A percentile compares a stretch with the other conserved stretches of the same genome.
These are phyloP conservation scores for Botrytis medusae DNA, from an alignment of 2,329 filamentous ascomycete species.

Conservation along the genomic window DNA sequence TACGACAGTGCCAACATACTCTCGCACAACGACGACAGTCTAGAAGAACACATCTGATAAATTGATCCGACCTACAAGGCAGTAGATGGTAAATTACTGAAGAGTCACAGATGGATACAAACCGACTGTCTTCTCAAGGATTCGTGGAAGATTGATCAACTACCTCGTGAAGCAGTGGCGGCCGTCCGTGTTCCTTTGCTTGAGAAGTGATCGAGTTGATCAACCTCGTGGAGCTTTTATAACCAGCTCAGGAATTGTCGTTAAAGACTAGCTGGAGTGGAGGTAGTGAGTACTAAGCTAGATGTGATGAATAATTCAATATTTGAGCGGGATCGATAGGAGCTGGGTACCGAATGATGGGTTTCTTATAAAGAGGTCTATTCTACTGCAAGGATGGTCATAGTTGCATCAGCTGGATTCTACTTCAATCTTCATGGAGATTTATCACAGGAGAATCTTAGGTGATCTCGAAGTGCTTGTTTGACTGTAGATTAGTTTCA, in stretches of 20 bases:
- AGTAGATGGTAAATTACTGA: background rate
- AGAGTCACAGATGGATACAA: background rate
- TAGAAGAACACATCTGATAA: background rate
- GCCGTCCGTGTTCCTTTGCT: background rate
- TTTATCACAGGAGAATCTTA: too few species aligned
- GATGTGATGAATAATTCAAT: background rate
- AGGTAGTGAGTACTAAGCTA: background rate
- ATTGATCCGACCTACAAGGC: too few species aligned
- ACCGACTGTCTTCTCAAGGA: too few species aligned
- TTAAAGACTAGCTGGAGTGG: accelerated
- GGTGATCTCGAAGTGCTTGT: too few species aligned
- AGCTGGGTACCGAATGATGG: background rate
- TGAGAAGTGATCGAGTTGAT: background rate
- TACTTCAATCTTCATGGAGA: too few species aligned
- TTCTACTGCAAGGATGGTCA: too few species aligned
- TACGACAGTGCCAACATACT: background rate
- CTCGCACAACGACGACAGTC: background rate
- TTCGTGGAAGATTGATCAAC: too few species aligned
- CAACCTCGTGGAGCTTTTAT: background rate
- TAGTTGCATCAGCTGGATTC: too few species aligned
- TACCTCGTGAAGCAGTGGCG: background rate
- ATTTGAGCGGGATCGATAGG: background rate
- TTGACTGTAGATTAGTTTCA: too few species aligned
- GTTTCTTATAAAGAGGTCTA: background rate
- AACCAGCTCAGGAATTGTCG: background rate